Conservation (phyloP, 768 basidiomycete species). For the Pisolithus microcarpus region DNA sequence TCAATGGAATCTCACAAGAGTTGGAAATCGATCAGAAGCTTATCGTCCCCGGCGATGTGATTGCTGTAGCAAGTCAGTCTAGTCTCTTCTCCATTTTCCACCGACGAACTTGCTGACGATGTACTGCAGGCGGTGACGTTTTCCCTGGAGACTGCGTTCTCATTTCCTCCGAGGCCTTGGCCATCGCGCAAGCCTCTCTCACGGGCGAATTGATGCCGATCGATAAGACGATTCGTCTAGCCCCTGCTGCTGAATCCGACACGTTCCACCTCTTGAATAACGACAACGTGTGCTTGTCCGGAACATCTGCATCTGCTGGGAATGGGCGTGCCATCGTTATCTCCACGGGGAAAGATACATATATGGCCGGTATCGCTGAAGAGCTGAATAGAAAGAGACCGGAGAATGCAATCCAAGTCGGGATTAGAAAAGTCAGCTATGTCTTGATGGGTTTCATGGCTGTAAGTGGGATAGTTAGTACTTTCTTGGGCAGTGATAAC, state of each 20-base stretch:
- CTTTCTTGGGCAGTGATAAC: neutral
- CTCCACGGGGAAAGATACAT: conserved; percentile 27
- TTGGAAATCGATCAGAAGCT: conserved; percentile 25
- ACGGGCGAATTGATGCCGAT: conserved; percentile 31
- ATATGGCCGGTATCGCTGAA: conserved; percentile 29
- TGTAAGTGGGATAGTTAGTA: conserved; percentile 9
- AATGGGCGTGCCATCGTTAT: conserved; percentile 26
- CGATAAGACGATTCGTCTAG: conserved; percentile 21
- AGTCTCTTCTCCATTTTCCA: neutral
- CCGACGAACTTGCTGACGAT: neutral
- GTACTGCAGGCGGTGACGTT: conserved; percentile 26
- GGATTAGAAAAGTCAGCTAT: conserved; percentile 29
- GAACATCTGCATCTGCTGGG: conserved; percentile 28
- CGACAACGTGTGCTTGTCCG: conserved; percentile 27
- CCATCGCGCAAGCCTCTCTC: conserved; percentile 30
- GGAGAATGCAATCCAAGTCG: conserved; percentile 27
- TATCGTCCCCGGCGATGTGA: conserved; percentile 27
- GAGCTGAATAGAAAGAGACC: conserved; percentile 27
- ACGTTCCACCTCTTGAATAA: conserved; percentile 26
- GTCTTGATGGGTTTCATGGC: conserved; percentile 26
- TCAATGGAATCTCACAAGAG: conserved; percentile 15
- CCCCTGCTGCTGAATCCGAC: conserved; percentile 10
- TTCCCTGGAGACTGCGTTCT: conserved; percentile 31
- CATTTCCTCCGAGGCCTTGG: conserved; percentile 27
- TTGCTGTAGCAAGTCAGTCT: conserved; percentile 24